Base-by-base conservation (phyloP, 176 grass and related monocot genomes). In the Carex parvula region DNA sequence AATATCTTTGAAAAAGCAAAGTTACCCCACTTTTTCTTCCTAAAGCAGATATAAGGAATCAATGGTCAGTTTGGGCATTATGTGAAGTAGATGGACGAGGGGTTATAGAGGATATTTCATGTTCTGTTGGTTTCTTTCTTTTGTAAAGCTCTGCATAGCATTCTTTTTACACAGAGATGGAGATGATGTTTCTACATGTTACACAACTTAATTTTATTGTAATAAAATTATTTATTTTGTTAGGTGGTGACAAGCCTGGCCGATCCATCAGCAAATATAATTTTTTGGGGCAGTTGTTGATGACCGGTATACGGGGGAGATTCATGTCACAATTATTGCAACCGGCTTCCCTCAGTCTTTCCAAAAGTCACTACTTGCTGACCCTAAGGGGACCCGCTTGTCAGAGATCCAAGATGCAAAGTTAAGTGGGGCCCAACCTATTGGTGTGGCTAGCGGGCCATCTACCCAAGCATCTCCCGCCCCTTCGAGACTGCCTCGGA, bases 161-260 rank as follows among this genome's bases (percentile, higher is more conserved):
- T 60, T 24, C 14, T 81, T 26, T 24, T 14, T 60, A 54, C 4
- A 3, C 22, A 32, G 6, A 18, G 11, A 57, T 35, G 20, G 11
- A 17, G 18, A 56, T 35, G 75, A 35, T 16, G 24, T 79, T 63
- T 42, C 8, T 11, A 64, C 77, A 61, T 37, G 77, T 11, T 61
- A 35, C 41, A 17, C 17, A 39, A n/a, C 14, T 60, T 61, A 39
- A 5, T 39, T 37, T 4, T 4, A n/a, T 21, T 64, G 10, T 64
- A 46, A 46, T 81, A 20, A 81, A 30, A 30, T 22, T 20, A 5
- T 55, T 62, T n/a, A 14, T 82, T 86, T 55, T 84, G 52, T 54
- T 89, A 99, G 93, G 94, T 95, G 22, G 93, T 99, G 55, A 99
- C 96, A 79, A 95, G 96, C 83, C 84, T 99, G 15, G 96, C 96